phyloP scores from a whole-genome alignment of 2,329 filamentous ascomycete species.

The Monilinia fructigena region DNA sequence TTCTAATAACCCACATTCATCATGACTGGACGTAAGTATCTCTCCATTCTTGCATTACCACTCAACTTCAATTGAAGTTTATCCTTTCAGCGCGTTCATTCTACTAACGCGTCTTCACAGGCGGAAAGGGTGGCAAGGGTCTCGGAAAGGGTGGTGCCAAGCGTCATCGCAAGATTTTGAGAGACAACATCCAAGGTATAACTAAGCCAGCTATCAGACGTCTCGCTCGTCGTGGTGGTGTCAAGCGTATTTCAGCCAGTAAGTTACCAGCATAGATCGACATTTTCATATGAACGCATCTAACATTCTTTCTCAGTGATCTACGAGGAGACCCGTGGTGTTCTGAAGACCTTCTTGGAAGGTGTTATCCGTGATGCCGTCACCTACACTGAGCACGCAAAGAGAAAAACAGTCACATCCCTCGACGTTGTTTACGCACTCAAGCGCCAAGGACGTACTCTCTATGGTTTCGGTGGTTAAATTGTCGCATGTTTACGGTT shows the following conservation, averaged over 20 bases:
- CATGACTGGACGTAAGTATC: conserved; percentile 59
- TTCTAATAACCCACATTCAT: conserved; percentile 41
- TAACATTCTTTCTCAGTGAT: conserved; percentile 54
- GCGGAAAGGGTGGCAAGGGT: conserved; percentile 76
- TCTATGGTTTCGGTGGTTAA: conserved; percentile 68
- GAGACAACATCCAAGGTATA: conserved; percentile 99
- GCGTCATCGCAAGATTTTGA: conserved; percentile 98
- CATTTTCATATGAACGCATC: conserved; percentile 36
- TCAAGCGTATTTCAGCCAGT: conserved; percentile 99
- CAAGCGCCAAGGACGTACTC: conserved; percentile 64
- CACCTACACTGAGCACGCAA: conserved; percentile 62
- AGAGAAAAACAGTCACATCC: conserved; percentile 71
- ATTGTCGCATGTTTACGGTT: conserved; percentile 25
- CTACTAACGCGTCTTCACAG: conserved; percentile 36
- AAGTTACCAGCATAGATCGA: conserved; percentile 38
- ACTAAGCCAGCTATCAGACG: conserved; percentile 97
- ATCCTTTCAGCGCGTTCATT: conserved; percentile 4
- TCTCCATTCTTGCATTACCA: background rate
- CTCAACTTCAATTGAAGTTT: background rate
- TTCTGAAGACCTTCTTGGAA: conserved; percentile 81
- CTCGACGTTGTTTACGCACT: conserved; percentile 65
- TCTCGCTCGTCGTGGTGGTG: conserved; percentile 98
- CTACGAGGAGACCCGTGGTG: conserved; percentile 79
- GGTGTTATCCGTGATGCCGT: conserved; percentile 65
- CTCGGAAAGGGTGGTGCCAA: conserved; percentile 98